Conservation (phyloP, 2,329 filamentous ascomycete genomes). For the Stemphylium lycopersici region DNA sequence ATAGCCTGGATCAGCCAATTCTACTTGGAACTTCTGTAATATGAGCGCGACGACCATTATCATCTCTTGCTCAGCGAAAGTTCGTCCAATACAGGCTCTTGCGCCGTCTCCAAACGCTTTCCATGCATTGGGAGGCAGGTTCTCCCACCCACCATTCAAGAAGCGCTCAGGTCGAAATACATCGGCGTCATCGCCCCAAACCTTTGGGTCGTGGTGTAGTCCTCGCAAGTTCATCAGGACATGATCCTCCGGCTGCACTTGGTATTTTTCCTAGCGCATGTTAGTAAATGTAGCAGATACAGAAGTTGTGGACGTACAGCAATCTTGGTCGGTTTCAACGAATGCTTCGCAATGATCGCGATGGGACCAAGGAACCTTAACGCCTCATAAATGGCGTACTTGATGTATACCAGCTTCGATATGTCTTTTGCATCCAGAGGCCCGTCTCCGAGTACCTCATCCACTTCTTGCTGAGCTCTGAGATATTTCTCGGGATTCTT, state of each 20-base stretch:
- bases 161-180: constrained; percentile 14
- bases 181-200: constrained; percentile 12
- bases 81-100: constrained; percentile 72
- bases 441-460: constrained; percentile 9
- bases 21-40: constrained; percentile 74
- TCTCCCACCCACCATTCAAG: constrained; percentile 11
- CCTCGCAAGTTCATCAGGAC: constrained; percentile 11
- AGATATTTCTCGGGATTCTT: constrained; percentile 10
- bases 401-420: constrained; percentile 4
- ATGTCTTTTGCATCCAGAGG: constrained; percentile 2
- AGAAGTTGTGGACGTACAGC: constrained; percentile 1
- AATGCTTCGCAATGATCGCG: constrained; percentile 4
- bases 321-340: constrained; percentile 7
- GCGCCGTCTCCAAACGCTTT: constrained; percentile 74
- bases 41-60: constrained; percentile 46
- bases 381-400: constrained; percentile 12
- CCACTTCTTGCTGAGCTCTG: constrained; percentile 11
- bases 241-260: constrained; percentile 6
- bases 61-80: constrained; percentile 76
- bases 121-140: constrained; percentile 10
- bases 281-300: not conserved
- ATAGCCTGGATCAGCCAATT: constrained; percentile 66
- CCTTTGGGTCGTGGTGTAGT: constrained; percentile 9
- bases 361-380: constrained; percentile 10
- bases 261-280: constrained; percentile 1